Base-by-base conservation (phyloP, 1,284 basidiomycete genomes). In the Coniferiporia weirii region DNA sequence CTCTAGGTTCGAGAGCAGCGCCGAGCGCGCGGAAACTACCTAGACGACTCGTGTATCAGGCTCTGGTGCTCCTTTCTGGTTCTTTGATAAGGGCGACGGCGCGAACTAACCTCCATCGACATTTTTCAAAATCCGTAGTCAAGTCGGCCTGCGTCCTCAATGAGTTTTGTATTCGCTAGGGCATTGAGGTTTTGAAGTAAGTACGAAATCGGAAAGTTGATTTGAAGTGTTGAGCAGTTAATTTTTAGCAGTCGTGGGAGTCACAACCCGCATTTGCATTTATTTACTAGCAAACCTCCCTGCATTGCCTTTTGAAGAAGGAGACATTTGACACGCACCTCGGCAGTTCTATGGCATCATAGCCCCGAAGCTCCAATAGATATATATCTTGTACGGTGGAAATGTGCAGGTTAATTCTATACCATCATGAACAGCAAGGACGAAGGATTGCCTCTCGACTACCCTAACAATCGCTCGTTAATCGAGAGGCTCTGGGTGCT, bases 1-100 rank as follows among this genome's bases (percentile, higher is more conserved):
- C 73, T 98, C 95, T 67, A 80, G 85, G 74, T 95, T 94, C 46
- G 90, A 87, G 10, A 95, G 79, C 57, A 95, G 83, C 8, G 90
- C 89, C 4, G 91, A 81, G 44, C 91, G 83, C 17, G 85, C 72
- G 63, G 89, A 87, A 59, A 95, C 68, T 61, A 97, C 85, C 89
- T 94, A 67, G 13, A 53, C 44, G 17, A 47, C 27, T 27, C 5
- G 27, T 5, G 27, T 5, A 27, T 27, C 27, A 27, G 27, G 27
- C 27, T 27, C 27, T 27, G 27, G 27, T 27, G 2, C 27, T 27
- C 27, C 27, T 27, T 27, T 27, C n/a, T n/a, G n/a, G n/a, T n/a
- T n/a, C n/a, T n/a, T n/a, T n/a, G n/a, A n/a, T n/a, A n/a, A n/a
- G n/a, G n/a, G n/a, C 27, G 27, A 27, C 27, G 27, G 27, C 27